Evolutionary conservation across 768 basidiomycete genomes (phyloP), one percentile per base, ranked within the genome.

Genomic region (Boletus barrowsii): DNA sequence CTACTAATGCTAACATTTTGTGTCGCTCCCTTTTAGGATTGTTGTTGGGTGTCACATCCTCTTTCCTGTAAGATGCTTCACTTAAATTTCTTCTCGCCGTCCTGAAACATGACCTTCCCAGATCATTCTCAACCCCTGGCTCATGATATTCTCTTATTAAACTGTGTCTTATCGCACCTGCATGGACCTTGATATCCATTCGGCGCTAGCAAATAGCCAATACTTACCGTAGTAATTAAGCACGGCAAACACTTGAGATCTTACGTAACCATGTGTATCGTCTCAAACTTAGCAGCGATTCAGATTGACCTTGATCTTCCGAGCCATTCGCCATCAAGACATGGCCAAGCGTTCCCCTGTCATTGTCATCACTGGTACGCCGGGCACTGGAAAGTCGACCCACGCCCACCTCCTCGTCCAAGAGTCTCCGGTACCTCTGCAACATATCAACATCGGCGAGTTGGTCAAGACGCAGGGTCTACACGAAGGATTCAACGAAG

Each of bases 381-480:
- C 93, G 11, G 93, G 93, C n/a, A 95, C 93, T 35, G 95, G 93
- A 51, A 99, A 99, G 71, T 89, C 96, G 4, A 94, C 93, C 1
- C 93, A 93, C 71, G 91, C 94, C 2, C 82, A 89, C 54, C 76
- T 93, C n/a, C 82, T 98, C 42, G 83, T 78, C 20, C 79, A 84
- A 39, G 82, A 89, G 54, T 87, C 90, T 0, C 82, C 83, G 5
- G 61, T 87, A 2, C 83, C 86, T 0, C 73, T 97, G 53, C 76
- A 73, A 62, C 90, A 97, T 67, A 79, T 99, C 72, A 96, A 98
- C 64, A 82, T 98, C 46, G 88, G 94, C 33, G 90, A 98, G 42
- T 78, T 86, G 65, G 88, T 97, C 53, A 98, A 95, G 73, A 84
- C 89, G 62, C 82, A 83, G 45, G 81, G 78, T 1, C 78, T 97